Percentiles rank a stretch among this genome's conserved stretches.
phyloP scores from a whole-genome alignment of 2,329 filamentous ascomycete genomes.

The Talaromyces islandicus region DNA sequence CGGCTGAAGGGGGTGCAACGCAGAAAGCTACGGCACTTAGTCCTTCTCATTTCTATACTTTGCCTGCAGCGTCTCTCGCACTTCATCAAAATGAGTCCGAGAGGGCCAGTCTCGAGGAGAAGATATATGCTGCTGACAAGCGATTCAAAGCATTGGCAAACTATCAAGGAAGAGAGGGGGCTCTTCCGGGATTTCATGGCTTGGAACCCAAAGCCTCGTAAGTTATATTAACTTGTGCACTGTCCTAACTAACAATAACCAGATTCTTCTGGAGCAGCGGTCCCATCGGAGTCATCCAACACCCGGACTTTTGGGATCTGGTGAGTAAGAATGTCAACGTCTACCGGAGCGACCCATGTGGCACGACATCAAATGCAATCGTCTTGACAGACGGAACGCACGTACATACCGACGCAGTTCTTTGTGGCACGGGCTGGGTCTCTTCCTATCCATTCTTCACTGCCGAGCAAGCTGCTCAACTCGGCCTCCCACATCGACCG shows the following conservation, averaged over 20 bases:
- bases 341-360: constrained; percentile 5
- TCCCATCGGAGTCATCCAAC: constrained; percentile 5
- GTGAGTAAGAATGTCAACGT: constrained; percentile 2
- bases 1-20: constrained; percentile 4
- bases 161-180: constrained; percentile 1
- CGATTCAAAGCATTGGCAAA: constrained; percentile 4
- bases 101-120: constrained; percentile 3
- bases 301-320: constrained; percentile 2
- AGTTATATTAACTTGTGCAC: background rate
- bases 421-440: constrained; percentile 4
- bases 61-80: background rate
- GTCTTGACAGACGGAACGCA: background rate
- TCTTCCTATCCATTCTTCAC: constrained; percentile 5
- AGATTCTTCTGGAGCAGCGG: constrained; percentile 7
- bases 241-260: background rate
- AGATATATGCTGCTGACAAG: constrained; percentile 3
- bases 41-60: constrained; percentile 3
- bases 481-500: constrained; percentile 3
- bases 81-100: constrained; percentile 1
- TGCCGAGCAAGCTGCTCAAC: background rate
- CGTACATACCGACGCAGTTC: background rate
- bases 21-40: background rate
- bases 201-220: constrained; percentile 6
- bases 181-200: constrained; percentile 4
- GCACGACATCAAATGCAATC: constrained; percentile 2